phyloP scores from a whole-genome alignment of 2,329 filamentous ascomycete species.

The Lecanicillium sp. region DNA sequence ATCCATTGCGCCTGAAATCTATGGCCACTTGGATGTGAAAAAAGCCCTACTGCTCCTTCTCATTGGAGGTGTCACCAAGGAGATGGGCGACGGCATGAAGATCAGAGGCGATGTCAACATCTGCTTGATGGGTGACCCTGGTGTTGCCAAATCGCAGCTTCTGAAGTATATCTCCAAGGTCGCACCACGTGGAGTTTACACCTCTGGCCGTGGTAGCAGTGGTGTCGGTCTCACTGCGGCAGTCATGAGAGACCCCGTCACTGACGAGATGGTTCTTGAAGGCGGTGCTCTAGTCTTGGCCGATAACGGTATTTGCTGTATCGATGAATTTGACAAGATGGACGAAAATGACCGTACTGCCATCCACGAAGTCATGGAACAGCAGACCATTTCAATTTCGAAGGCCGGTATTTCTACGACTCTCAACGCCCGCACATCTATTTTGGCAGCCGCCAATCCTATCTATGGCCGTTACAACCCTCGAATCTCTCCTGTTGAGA shows the following conservation, averaged over 20 bases:
- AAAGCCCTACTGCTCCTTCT: constrained; percentile 93
- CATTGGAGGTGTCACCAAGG: constrained; percentile 92
- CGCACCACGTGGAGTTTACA: constrained; percentile 84
- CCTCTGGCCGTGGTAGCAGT: constrained; percentile 71
- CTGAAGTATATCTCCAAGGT: constrained; percentile 99
- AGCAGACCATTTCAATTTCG: constrained; percentile 79
- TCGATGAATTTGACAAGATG: constrained; percentile 88
- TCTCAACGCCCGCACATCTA: constrained; percentile 90
- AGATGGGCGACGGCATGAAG: constrained; percentile 96
- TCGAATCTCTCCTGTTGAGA: constrained; percentile 92
- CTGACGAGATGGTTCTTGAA: constrained; percentile 78
- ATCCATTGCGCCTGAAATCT: constrained; percentile 97
- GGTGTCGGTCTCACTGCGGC: constrained; percentile 77
- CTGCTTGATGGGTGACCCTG: constrained; percentile 97
- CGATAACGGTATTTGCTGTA: constrained; percentile 79
- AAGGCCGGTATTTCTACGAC: constrained; percentile 67
- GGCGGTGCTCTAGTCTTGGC: constrained; percentile 73
- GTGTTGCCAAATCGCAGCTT: constrained; percentile 97
- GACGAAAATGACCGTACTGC: constrained; percentile 75
- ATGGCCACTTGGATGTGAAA: constrained; percentile 92
- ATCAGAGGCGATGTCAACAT: constrained; percentile 99
- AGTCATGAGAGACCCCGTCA: constrained; percentile 77
- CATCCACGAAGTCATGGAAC: constrained; percentile 84
- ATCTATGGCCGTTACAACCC: constrained; percentile 98
- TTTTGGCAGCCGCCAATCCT: constrained; percentile 92